Conservation (phyloP, 1,139 yeast genomes). For the Candida sojae region DNA sequence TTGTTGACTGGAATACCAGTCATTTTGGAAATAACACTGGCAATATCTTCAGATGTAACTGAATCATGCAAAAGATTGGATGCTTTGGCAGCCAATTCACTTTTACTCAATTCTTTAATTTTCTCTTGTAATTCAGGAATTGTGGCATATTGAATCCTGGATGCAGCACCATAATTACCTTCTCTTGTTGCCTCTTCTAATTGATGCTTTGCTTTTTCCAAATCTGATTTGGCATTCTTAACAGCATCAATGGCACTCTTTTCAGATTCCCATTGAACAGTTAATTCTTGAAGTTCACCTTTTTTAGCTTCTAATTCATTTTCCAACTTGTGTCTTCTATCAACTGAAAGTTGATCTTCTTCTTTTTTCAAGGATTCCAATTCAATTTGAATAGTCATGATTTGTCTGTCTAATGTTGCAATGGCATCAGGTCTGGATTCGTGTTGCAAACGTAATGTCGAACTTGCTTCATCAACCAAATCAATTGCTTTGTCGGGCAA, state of each 20-base stretch:
- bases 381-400: constrained; percentile 94
- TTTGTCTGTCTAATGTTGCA: constrained; percentile 81
- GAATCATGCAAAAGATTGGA: constrained; percentile 74
- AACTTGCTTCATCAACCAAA: constrained; percentile 95
- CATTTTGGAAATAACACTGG: constrained; percentile 87
- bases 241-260: constrained; percentile 71
- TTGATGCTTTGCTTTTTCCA: constrained; percentile 83
- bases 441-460: constrained; percentile 89
- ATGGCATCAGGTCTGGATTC: constrained; percentile 97
- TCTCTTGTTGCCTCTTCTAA: constrained; percentile 80
- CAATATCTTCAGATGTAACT: constrained; percentile 92
- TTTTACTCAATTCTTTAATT: constrained; percentile 48
- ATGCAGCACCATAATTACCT: constrained; percentile 85
- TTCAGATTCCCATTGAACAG: constrained; percentile 86
- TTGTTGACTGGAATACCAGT: constrained; percentile 96
- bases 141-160: constrained; percentile 81
- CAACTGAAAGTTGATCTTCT: constrained; percentile 80
- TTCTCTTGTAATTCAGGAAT: constrained; percentile 77
- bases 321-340: constrained; percentile 67
- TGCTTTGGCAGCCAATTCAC: constrained; percentile 18
- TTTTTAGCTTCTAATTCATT: constrained; percentile 63
- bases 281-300: constrained; percentile 66
- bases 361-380: constrained; percentile 91
- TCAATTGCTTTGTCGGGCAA: constrained; percentile 97
- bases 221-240: constrained; percentile 74